Percentiles rank a stretch among this genome's conserved stretches.
phyloP scores from a whole-genome alignment of 441 rosid species.

The Syzygium syzygioides region DNA sequence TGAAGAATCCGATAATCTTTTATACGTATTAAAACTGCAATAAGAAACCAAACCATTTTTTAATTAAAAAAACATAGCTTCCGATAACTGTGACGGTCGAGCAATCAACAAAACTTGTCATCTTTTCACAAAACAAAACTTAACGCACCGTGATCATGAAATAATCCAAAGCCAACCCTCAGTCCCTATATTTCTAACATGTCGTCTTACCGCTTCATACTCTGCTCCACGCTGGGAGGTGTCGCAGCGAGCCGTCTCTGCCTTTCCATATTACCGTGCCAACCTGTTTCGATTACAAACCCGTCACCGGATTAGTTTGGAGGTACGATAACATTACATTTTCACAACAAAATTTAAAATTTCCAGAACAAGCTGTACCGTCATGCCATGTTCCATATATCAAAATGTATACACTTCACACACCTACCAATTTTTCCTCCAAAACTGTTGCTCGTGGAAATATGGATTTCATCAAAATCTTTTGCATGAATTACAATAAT shows the following conservation, averaged over 20 bases:
- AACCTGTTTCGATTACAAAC: neutral
- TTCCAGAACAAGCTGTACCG: neutral
- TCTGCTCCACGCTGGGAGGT: neutral
- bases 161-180: neutral
- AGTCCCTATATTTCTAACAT: neutral
- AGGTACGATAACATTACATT: neutral
- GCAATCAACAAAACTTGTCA: neutral
- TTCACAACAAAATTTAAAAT: neutral
- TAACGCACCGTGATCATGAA: neutral
- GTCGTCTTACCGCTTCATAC: neutral
- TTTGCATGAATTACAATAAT: neutral
- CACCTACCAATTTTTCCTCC: neutral
- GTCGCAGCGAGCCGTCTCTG: neutral
- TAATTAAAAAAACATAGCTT: neutral
- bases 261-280: constrained; percentile 10
- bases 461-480: neutral
- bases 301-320: neutral
- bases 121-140: neutral
- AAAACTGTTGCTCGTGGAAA: neutral
- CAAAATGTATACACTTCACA: neutral
- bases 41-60: neutral
- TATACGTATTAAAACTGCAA: neutral
- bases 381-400: neutral
- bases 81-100: neutral
- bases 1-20: neutral